phyloP scores from a whole-genome alignment of 1,284 basidiomycete species.

The Naganishia cerealis region DNA sequence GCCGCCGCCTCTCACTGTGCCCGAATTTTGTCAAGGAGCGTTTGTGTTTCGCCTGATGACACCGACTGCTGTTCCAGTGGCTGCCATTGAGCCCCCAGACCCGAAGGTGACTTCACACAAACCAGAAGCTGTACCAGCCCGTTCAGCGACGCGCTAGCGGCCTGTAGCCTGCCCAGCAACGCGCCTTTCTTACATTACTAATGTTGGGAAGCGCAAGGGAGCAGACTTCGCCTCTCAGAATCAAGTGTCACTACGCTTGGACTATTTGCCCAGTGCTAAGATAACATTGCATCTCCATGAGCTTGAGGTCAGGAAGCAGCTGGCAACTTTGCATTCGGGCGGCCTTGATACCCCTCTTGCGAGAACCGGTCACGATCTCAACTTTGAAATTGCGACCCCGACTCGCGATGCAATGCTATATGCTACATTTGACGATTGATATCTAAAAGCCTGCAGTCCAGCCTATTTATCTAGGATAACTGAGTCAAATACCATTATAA shows the following conservation, averaged over 20 bases:
- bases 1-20: background rate
- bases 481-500: too few species aligned
- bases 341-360: too few species aligned
- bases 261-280: background rate
- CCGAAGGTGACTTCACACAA: too few species aligned
- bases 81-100: background rate
- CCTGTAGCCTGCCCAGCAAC: constrained; percentile 4
- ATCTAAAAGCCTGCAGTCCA: background rate
- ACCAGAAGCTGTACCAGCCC: constrained; percentile 1
- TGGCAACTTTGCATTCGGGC: too few species aligned
- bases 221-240: background rate
- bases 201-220: background rate
- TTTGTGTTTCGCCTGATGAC: background rate
- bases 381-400: too few species aligned
- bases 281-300: too few species aligned
- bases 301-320: too few species aligned
- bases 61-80: background rate
- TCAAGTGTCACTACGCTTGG: background rate
- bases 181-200: constrained; percentile 10
- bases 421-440: background rate
- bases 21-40: background rate
- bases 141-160: constrained; percentile 3
- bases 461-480: background rate
- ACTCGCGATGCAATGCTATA: constrained; percentile 1
- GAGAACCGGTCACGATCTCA: too few species aligned